Base-by-base conservation (phyloP, 73 alveolate genomes). In the Paramecium pentaurelia region DNA sequence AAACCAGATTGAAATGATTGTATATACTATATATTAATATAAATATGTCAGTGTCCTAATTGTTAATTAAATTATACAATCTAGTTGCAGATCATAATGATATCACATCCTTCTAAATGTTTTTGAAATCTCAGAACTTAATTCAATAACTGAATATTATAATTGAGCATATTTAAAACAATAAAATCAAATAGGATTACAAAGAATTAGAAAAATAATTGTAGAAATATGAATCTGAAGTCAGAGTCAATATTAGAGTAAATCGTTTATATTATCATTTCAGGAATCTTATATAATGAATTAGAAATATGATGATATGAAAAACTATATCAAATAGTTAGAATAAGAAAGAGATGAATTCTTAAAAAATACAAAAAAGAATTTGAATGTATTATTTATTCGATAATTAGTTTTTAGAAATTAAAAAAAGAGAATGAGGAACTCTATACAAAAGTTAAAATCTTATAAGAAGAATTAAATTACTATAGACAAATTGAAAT, bases 361-460 rank as follows among this genome's bases (percentile, higher is more conserved):
- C 14, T 37, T 73, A 7, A 10, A 20, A 16, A 73, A 32, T 16
- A 73, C 87, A 14, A 73, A 73, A 73, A 36, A 37, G 8, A 37
- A 28, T 4, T 6, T 73, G 37, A 73, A 32, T 73, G 87, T 73
- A 73, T 7, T 34, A 36, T 30, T 36, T 8, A 73, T 34, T 20
- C 58, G 70, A 54, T 54, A 54, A 18, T 25, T 54, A 54, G 70
- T 54, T 16, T 14, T 36, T 73, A 73, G 87, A 73, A 73, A 73
- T 10, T 73, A 73, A 73, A 73, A 73, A 73, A 44, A 38, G 87
- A 73, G 27, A 73, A 73, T 73, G 87, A 73, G 64, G 87, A 73
- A 37, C 87, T 73, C 64, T 73, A 73, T 73, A 5, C n/a, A 36
- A 73, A 73, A 40, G 38, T 37, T 32, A 73, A 73, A 18, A 37